phyloP scores from a whole-genome alignment of 2,329 filamentous ascomycete species.

The Botryosphaeria agaves region DNA sequence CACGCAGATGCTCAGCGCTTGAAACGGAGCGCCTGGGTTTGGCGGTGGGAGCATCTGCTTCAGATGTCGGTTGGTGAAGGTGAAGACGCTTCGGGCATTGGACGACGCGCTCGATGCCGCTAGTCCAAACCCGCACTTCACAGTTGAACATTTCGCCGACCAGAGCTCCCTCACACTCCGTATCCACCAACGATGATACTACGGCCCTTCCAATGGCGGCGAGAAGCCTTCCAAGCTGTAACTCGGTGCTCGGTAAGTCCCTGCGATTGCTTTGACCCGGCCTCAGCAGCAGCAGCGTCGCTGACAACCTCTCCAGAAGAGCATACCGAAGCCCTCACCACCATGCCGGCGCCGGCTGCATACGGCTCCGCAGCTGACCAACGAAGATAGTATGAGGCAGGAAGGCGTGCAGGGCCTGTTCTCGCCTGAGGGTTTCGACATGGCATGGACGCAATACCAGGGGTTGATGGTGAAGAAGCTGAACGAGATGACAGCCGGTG shows the following conservation, averaged over 20 bases:
- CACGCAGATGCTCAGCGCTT: too few relatives aligned
- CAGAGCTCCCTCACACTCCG: background rate
- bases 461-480: slow-evolving; percentile 54
- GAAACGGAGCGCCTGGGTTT: too few relatives aligned
- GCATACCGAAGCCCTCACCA: slow-evolving; percentile 6
- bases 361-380: slow-evolving; percentile 1
- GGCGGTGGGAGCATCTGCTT: too few relatives aligned
- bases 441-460: slow-evolving; percentile 78
- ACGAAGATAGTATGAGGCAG: slow-evolving; percentile 7
- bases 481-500: slow-evolving; percentile 58
- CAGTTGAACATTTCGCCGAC: background rate
- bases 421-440: slow-evolving; percentile 48
- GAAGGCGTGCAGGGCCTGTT: slow-evolving; percentile 55
- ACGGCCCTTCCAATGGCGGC: slow-evolving; percentile 15
- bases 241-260: background rate
- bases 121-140: too few relatives aligned
- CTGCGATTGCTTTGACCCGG: background rate
- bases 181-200: slow-evolving; percentile 16
- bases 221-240: slow-evolving; percentile 8
- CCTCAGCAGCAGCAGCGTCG: too few relatives aligned
- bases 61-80: too few relatives aligned
- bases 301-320: slow-evolving; percentile 15
- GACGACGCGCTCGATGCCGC: too few relatives aligned
- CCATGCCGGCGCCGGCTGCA: slow-evolving; percentile 4
- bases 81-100: too few relatives aligned